These are phyloP conservation scores for Xenoacremonium recifei DNA, from an alignment of 2,329 filamentous ascomycete genomes.

Conservation along the genomic window DNA sequence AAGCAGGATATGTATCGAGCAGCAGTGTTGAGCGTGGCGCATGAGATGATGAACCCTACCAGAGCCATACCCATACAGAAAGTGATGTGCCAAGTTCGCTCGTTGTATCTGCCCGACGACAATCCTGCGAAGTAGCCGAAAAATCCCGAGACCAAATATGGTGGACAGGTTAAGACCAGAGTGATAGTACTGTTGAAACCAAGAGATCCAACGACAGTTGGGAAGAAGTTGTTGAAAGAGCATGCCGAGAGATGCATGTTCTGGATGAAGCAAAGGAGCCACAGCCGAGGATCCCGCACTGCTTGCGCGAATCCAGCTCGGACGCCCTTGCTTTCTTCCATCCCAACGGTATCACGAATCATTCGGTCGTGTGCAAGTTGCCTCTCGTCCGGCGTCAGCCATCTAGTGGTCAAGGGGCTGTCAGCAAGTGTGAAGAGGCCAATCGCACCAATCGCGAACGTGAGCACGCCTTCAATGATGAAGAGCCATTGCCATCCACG, in stretches of 20 bases:
- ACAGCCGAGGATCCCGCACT: constrained; percentile 26
- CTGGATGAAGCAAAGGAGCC: constrained; percentile 27
- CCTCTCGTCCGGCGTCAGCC: constrained; percentile 35
- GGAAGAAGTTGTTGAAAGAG: constrained; percentile 34
- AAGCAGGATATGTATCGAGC: constrained; percentile 34
- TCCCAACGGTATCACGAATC: constrained; percentile 24
- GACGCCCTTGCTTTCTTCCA: constrained; percentile 34
- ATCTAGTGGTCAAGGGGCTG: constrained; percentile 35
- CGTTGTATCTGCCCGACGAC: constrained; percentile 42
- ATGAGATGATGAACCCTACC: constrained; percentile 37
- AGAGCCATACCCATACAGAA: constrained; percentile 37
- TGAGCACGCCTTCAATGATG: constrained; percentile 29
- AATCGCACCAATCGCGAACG: constrained; percentile 27
- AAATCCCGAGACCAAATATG: constrained; percentile 41
- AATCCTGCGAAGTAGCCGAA: constrained; percentile 40
- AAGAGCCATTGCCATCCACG: constrained; percentile 33
- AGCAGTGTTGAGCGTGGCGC: constrained; percentile 26
- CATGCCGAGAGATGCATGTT: constrained; percentile 27
- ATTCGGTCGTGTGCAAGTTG: constrained; percentile 43
- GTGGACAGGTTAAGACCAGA: constrained; percentile 46
- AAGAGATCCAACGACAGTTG: constrained; percentile 38
- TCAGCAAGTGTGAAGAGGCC: constrained; percentile 35
- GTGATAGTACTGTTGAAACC: constrained; percentile 47
- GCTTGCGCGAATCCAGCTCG: constrained; percentile 29
- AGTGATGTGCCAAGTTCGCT: constrained; percentile 34